Percentiles rank a stretch among this genome's conserved stretches.
Evolutionary conservation across 495 filamentous ascomycete genomes (phyloP).

Genomic region (Diplogelasinospora grovesii): DNA sequence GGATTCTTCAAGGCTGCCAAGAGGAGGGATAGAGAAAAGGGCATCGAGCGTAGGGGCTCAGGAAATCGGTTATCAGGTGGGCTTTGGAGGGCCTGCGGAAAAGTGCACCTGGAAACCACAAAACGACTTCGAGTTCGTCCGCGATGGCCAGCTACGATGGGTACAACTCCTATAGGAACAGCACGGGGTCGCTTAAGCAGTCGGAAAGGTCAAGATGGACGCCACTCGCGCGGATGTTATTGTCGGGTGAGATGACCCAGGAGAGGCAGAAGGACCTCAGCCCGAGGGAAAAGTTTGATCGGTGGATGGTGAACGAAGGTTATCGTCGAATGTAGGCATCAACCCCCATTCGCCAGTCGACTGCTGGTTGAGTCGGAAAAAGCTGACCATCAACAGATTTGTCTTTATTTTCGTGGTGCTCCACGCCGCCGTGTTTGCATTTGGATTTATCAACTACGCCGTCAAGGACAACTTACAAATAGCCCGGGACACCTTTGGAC

Average conservation of each 20-base stretch:
- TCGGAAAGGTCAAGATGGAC: conserved; percentile 63
- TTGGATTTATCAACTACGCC: conserved; percentile 68
- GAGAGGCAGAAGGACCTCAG: conserved; percentile 55
- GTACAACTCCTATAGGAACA: conserved; percentile 24
- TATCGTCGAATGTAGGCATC: conserved; percentile 63
- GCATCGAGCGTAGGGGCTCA: conserved; percentile 7
- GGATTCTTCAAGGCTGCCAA: conserved; percentile 13
- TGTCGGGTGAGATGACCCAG: conserved; percentile 63
- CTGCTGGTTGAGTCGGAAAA: not conserved
- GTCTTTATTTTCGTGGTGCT: conserved; percentile 61
- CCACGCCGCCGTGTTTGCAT: conserved; percentile 63
- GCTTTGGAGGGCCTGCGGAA: conserved; percentile 10
- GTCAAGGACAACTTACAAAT: conserved; percentile 62
- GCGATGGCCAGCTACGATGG: conserved; percentile 39
- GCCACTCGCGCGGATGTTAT: conserved; percentile 59
- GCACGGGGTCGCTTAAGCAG: conserved; percentile 28
- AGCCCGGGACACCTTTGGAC: conserved; percentile 56
- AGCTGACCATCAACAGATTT: conserved; percentile 45
- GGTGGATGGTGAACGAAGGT: conserved; percentile 75
- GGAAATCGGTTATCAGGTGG: conserved; percentile 5
- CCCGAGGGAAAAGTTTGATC: conserved; percentile 43
- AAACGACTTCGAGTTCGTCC: conserved; percentile 7
- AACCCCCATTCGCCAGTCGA: not conserved
- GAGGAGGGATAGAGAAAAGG: conserved; percentile 12
- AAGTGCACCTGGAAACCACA: conserved; percentile 7